Base-by-base conservation (phyloP, 1,284 basidiomycete species). In the Leccinum pallidistipes region DNA sequence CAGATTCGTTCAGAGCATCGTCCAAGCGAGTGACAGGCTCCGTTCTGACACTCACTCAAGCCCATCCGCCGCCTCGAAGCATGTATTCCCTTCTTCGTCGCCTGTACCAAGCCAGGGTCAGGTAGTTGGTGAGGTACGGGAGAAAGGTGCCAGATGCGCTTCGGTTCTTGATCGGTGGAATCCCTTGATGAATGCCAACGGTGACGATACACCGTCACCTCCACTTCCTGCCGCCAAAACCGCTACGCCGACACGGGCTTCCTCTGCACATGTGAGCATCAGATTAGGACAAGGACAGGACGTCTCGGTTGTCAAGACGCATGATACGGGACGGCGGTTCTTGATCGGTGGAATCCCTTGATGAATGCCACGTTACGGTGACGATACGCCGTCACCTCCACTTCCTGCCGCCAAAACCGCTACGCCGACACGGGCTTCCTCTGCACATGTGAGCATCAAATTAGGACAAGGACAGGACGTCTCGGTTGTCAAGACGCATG, bases 1-100 rank as follows among this genome's bases (percentile, higher is more conserved):
- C 50, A 91, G 91, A 1, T 92, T 93, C 68, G 91, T 93, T 7
- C 87, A 90, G 73, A 90, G 83, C 66, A 85, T 91, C 77, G 87
- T 93, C 34, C 86, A 88, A 74, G 86, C 81, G 43, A 90, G 83
- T 66, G 78, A 82, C 18, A 78, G 83, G 63, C 71, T 86, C 3
- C 80, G 83, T 64, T 71, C 66, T 12, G 69, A 76, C 24, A 55
- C 76, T 18, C 70, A 74, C 16, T 67, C 62, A 9, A 71, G 67
- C 56, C 65, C 72, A 3, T 58, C 71, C 2, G 14, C 64, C 10
- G 14, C 61, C 32, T 58, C 59, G 9, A 75, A 62, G 52, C 68
- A 70, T 51, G 56, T 62, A 24, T 70, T 71, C 32, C 58, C 69
- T 9, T 71, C 76, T 12, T 65, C 74, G 34, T 69, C 73, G 49